A percentile compares a stretch with the other conserved stretches of the same genome.
These are phyloP conservation scores for Vanrija humicola DNA, from an alignment of 1,284 basidiomycete genomes.

Conservation along the genomic window DNA sequence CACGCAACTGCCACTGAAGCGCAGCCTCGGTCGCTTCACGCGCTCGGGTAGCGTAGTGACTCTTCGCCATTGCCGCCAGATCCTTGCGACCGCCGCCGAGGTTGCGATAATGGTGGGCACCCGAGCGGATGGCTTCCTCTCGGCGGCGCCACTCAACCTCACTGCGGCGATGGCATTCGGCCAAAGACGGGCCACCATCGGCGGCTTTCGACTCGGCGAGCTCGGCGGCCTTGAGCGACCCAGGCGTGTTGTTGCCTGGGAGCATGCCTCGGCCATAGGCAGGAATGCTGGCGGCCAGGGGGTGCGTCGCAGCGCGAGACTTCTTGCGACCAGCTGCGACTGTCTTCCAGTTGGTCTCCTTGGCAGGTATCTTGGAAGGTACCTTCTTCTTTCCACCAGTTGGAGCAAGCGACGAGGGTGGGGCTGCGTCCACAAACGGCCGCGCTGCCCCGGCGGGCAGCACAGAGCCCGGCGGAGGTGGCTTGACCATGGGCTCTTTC, in stretches of 20 bases:
- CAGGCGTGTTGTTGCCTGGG: conserved; percentile 22
- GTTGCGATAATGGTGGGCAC: no score
- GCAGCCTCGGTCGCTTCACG: conserved; percentile 30
- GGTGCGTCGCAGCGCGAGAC: conserved; percentile 13
- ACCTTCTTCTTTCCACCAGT: not conserved
- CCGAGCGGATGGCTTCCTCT: conserved; percentile 30
- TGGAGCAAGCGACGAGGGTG: not conserved
- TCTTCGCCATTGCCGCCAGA: conserved; percentile 27
- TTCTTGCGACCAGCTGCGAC: conserved; percentile 21
- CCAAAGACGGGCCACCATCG: conserved; percentile 16
- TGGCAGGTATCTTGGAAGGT: conserved; percentile 22
- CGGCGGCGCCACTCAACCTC: conserved; percentile 25
- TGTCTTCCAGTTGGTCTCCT: conserved; percentile 28
- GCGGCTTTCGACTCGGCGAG: not conserved
- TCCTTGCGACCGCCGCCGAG: conserved; percentile 20
- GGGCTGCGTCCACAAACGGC: not conserved
- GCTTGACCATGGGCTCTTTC: not conserved
- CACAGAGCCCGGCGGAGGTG: not conserved
- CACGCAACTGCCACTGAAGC: conserved; percentile 37
- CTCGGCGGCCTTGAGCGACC: conserved; percentile 12
- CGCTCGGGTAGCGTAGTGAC: conserved; percentile 42
- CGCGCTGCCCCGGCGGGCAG: not conserved
- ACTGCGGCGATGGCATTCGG: conserved; percentile 34
- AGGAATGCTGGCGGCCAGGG: conserved; percentile 31
- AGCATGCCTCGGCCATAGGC: conserved; percentile 27